Base-by-base conservation (phyloP, 2,329 filamentous ascomycete genomes). In the Cercospora sp. region DNA sequence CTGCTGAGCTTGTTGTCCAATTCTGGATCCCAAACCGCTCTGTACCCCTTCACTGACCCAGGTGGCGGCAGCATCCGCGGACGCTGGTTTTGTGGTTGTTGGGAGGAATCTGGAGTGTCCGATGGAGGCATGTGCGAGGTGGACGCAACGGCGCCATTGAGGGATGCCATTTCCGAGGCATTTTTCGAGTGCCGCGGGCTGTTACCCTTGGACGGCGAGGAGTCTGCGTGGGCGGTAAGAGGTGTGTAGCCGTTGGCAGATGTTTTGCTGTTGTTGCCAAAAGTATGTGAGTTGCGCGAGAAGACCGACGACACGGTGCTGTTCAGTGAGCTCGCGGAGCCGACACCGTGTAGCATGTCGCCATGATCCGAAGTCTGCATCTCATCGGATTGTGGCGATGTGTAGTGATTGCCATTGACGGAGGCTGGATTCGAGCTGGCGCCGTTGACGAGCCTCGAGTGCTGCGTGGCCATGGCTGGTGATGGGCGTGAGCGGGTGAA, bases 281-380 rank as follows among this genome's bases (percentile, higher is more conserved):
- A 78, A 74, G 82, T 79, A 66, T 83, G 81, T 67, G 83, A 78
- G 71, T 83, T 81, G 73, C 82, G 81, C 74, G 88, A 91, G 81
- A 91, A 91, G 72, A 90, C 84, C 65, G 92, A 92, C 55, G 90
- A 92, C 61, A 86, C 85, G 64, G 89, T 87, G 81, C 89, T 93
- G 66, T 86, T 85, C 76, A 89, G 85, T 66, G 91, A 93, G 80
- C 89, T 92, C 66, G 89, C 87, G 61, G 91, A 93, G 75, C 88
- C 90, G 74, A 89, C 85, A 70, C 88, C 89, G 79, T 90, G 90
- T 76, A 90, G 85, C 63, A 89, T 85, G 75, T 93, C 90, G 79
- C 87, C 88, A 58, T 77, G 72, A 73, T 86, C 82, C 24, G 63
- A 43, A 43, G 71, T 72, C 58, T 74, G 74, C 62, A 71, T 69